Conservation (phyloP, 2,329 filamentous ascomycete genomes). For the Aspergillus pseudoterreus region DNA sequence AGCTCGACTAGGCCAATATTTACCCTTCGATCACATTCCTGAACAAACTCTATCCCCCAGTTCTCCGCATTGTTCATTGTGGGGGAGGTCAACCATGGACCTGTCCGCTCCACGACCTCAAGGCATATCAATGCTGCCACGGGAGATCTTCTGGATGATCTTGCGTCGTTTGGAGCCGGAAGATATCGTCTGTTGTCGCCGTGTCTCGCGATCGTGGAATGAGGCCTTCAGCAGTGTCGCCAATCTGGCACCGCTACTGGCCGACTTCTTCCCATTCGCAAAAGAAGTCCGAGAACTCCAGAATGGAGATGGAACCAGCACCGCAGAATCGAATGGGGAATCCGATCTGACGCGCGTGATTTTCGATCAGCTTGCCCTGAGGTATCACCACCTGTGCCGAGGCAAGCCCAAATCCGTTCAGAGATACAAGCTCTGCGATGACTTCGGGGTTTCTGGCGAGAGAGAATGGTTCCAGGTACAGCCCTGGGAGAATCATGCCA, state of each 20-base stretch:
- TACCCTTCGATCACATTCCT: not conserved
- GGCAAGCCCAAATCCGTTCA: conserved; percentile 48
- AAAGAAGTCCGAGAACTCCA: conserved; percentile 49
- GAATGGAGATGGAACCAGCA: not conserved
- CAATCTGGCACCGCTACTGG: conserved; percentile 48
- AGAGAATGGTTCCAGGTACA: conserved; percentile 40
- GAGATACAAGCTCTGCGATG: conserved; percentile 42
- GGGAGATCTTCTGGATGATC: conserved; percentile 57
- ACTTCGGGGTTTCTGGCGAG: conserved; percentile 31
- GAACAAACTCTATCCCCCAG: not conserved
- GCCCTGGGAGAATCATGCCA: conserved; percentile 41
- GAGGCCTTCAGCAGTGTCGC: conserved; percentile 49
- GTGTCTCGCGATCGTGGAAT: conserved; percentile 50
- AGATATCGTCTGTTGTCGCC: conserved; percentile 52
- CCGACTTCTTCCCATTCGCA: conserved; percentile 51
- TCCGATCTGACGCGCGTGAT: conserved; percentile 22
- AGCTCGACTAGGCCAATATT: not conserved
- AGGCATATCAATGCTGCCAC: conserved; percentile 45
- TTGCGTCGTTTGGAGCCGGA: conserved; percentile 46
- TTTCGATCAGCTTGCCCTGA: conserved; percentile 50
- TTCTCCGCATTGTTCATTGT: not conserved
- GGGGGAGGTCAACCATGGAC: not conserved
- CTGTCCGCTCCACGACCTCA: conserved; percentile 1
- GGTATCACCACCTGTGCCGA: conserved; percentile 52
- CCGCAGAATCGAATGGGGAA: not conserved